Percentiles rank a stretch among this genome's conserved stretches.
Conservation (phyloP, 208 protist species). For the Crithidia fasciculata region DNA sequence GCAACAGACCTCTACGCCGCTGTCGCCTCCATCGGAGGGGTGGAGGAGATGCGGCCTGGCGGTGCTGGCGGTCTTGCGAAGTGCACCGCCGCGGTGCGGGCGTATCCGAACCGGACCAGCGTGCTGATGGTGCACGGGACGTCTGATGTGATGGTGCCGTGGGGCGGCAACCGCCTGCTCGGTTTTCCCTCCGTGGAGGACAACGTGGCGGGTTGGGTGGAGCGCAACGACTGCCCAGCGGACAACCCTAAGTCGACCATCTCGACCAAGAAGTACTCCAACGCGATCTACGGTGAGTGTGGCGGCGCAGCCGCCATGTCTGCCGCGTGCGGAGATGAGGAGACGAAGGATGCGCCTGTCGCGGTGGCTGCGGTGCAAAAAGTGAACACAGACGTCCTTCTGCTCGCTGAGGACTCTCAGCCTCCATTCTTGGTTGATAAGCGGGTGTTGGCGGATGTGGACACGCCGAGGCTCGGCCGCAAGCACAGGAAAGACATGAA, state of each 20-base stretch:
- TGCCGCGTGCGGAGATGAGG: neutral
- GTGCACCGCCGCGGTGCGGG: conserved; percentile 39
- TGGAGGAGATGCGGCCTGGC: conserved; percentile 67
- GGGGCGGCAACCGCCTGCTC: conserved; percentile 51
- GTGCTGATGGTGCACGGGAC: conserved; percentile 82
- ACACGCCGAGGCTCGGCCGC: no score
- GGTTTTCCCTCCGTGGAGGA: conserved; percentile 52
- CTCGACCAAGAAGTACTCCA: conserved; percentile 42
- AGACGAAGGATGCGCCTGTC: neutral
- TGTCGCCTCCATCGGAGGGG: conserved; percentile 63
- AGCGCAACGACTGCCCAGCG: conserved; percentile 42
- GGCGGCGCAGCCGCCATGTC: neutral
- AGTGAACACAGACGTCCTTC: no score
- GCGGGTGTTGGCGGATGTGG: no score
- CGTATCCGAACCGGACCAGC: conserved; percentile 29
- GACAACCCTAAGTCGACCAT: conserved; percentile 39
- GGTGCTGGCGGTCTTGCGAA: conserved; percentile 47
- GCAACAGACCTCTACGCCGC: conserved; percentile 45
- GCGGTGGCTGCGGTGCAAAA: no score
- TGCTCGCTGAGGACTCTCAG: no score
- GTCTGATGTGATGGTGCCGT: conserved; percentile 65
- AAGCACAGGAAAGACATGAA: neutral
- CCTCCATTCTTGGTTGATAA: no score
- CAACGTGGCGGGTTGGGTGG: conserved; percentile 57
- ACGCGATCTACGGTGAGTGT: conserved; percentile 58